Evolutionary conservation across 2,329 filamentous ascomycete genomes (phyloP).

Genomic region (Elsinoe necatrix): DNA sequence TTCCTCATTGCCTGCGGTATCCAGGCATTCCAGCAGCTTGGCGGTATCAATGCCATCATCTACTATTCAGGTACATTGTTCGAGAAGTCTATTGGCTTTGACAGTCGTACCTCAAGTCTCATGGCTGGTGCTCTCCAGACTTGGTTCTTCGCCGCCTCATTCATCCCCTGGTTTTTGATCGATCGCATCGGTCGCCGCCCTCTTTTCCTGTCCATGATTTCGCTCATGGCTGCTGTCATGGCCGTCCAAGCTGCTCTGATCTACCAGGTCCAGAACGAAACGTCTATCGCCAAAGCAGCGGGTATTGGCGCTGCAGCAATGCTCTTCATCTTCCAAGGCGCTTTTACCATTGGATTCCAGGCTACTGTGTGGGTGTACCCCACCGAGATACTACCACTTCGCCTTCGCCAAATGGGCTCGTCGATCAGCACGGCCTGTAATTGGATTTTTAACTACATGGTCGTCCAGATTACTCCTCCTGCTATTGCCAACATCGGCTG

Average conservation of each 20-base stretch:
- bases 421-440: slow-evolving; percentile 28
- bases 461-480: slow-evolving; percentile 51
- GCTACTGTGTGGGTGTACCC: slow-evolving; percentile 56
- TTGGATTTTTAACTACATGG: slow-evolving; percentile 23
- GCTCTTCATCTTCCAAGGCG: slow-evolving; percentile 56
- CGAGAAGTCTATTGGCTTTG: slow-evolving; percentile 23
- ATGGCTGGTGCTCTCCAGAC: slow-evolving; percentile 32
- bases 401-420: slow-evolving; percentile 29
- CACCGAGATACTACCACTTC: slow-evolving; percentile 51
- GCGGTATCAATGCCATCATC: slow-evolving; percentile 26
- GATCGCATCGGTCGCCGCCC: slow-evolving; percentile 49
- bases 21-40: slow-evolving; percentile 26
- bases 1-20: slow-evolving; percentile 26
- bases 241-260: slow-evolving; percentile 44
- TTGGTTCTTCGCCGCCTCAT: slow-evolving; percentile 35
- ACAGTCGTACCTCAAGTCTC: slow-evolving; percentile 22
- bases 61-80: slow-evolving; percentile 28
- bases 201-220: slow-evolving; percentile 45
- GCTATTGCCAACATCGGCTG: slow-evolving; percentile 50
- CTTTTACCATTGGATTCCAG: slow-evolving; percentile 53
- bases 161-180: slow-evolving; percentile 36
- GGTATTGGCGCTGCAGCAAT: slow-evolving; percentile 39
- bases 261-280: slow-evolving; percentile 28
- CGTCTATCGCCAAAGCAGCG: slow-evolving; percentile 21
- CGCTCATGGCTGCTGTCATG: slow-evolving; percentile 55